Evolutionary conservation across 139 green algal genomes (phyloP).

Genomic region (Choricystis sp.): DNA sequence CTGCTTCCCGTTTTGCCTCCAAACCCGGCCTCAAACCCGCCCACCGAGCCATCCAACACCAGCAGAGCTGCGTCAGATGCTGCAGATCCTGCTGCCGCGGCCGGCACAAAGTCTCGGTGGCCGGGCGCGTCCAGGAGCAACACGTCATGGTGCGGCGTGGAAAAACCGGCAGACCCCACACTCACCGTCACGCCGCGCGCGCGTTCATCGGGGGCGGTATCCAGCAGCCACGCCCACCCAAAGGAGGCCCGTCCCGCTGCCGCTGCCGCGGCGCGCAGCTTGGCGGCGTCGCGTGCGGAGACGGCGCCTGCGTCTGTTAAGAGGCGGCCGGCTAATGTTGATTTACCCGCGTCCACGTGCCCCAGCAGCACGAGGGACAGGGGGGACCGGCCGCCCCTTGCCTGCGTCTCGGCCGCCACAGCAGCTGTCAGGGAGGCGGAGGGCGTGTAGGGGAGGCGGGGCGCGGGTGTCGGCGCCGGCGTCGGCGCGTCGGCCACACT

Average conservation of each 20-base stretch:
- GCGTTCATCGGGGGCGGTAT: slow-evolving; percentile 82
- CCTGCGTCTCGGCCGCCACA: slow-evolving; percentile 7
- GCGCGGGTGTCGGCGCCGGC: neutral
- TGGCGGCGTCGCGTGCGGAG: slow-evolving; percentile 21
- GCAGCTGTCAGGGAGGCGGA: slow-evolving; percentile 3
- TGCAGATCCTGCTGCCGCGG: slow-evolving; percentile 77
- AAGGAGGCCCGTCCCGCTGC: slow-evolving; percentile 83
- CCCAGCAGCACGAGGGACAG: slow-evolving; percentile 81
- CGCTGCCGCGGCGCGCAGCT: slow-evolving; percentile 38
- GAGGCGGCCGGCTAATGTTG: slow-evolving; percentile 85
- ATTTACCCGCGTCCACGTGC: slow-evolving; percentile 95
- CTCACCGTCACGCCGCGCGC: slow-evolving; percentile 85
- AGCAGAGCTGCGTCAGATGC: slow-evolving; percentile 82
- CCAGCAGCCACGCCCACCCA: slow-evolving; percentile 87
- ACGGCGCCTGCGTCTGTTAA: slow-evolving; percentile 63
- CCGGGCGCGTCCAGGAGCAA: slow-evolving; percentile 89
- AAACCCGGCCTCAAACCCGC: slow-evolving; percentile 90
- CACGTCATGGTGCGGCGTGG: slow-evolving; percentile 25
- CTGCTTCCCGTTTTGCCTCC: too few species aligned
- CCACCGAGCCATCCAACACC: slow-evolving; percentile 76
- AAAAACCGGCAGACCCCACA: slow-evolving; percentile 58
- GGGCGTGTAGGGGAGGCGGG: neutral
- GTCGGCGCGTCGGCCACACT: neutral
- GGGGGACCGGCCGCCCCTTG: slow-evolving; percentile 2
- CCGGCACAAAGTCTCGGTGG: slow-evolving; percentile 93